Evolutionary conservation across 495 filamentous ascomycete species (phyloP).

Genomic region (Aspergillus coremiiformis): DNA sequence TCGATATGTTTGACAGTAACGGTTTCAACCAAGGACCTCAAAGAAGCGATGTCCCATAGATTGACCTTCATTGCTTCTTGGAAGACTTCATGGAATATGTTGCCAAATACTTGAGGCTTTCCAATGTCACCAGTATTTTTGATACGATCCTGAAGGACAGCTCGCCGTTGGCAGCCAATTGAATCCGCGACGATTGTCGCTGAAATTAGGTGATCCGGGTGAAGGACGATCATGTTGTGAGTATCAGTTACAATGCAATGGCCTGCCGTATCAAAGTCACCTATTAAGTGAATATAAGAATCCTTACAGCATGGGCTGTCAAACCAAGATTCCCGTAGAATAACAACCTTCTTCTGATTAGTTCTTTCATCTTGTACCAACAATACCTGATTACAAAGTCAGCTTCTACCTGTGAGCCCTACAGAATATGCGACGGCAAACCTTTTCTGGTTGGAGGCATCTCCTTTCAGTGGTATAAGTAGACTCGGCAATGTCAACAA

Average conservation of each 20-base stretch:
- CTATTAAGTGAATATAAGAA: slow-evolving; percentile 77
- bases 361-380: slow-evolving; percentile 67
- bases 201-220: slow-evolving; percentile 93
- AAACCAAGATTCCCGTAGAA: slow-evolving; percentile 77
- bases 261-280: slow-evolving; percentile 59
- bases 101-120: slow-evolving; percentile 77
- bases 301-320: slow-evolving; percentile 66
- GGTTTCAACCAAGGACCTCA: slow-evolving; percentile 54
- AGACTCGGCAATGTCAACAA: slow-evolving; percentile 61
- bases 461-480: slow-evolving; percentile 57
- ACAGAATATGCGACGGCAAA: slow-evolving; percentile 26
- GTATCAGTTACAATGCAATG: slow-evolving; percentile 68
- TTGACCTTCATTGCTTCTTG: slow-evolving; percentile 83
- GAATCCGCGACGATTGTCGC: slow-evolving; percentile 91
- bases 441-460: slow-evolving; percentile 60
- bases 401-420: slow-evolving; percentile 10
- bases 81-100: slow-evolving; percentile 87
- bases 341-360: slow-evolving; percentile 56
- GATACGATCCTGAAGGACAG: slow-evolving; percentile 87
- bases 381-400: slow-evolving; percentile 52
- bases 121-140: slow-evolving; percentile 76
- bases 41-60: slow-evolving; percentile 62
- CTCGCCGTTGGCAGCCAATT: slow-evolving; percentile 77
- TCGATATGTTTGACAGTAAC: slow-evolving; percentile 69
- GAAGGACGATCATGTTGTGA: slow-evolving; percentile 80